Conservation (phyloP, 2,329 filamentous ascomycete species). For the Colletotrichum siamense region DNA sequence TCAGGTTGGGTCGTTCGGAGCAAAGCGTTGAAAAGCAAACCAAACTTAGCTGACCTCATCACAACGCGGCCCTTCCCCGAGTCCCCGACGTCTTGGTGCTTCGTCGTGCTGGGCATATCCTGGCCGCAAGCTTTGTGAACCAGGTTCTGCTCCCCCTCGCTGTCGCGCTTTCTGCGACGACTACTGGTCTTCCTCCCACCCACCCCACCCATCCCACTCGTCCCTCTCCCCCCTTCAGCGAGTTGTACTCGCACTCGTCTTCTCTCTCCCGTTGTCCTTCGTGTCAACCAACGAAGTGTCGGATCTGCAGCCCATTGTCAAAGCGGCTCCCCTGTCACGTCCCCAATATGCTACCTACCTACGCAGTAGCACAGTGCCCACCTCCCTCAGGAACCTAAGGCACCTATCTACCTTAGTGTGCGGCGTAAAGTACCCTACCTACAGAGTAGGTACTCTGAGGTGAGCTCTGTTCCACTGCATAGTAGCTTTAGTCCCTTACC, state of each 20-base stretch:
- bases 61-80: neutral
- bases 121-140: neutral
- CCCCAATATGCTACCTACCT: neutral
- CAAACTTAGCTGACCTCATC: neutral
- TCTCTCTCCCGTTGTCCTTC: neutral
- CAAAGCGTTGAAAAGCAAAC: neutral
- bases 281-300: neutral
- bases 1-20: neutral
- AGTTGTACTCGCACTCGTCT: neutral
- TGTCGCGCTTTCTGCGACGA: conserved; percentile 3
- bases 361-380: neutral
- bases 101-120: neutral
- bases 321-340: conserved; percentile 3
- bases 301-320: conserved; percentile 3
- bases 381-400: neutral
- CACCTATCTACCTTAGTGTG: neutral
- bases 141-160: neutral
- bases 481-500: neutral
- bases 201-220: neutral
- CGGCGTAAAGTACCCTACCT: neutral
- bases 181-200: neutral
- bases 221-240: neutral
- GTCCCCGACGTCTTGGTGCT: neutral
- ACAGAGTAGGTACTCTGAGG: no score
- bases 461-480: neutral